Conservation (phyloP, 208 protist genomes). For the Crithidia fasciculata region DNA sequence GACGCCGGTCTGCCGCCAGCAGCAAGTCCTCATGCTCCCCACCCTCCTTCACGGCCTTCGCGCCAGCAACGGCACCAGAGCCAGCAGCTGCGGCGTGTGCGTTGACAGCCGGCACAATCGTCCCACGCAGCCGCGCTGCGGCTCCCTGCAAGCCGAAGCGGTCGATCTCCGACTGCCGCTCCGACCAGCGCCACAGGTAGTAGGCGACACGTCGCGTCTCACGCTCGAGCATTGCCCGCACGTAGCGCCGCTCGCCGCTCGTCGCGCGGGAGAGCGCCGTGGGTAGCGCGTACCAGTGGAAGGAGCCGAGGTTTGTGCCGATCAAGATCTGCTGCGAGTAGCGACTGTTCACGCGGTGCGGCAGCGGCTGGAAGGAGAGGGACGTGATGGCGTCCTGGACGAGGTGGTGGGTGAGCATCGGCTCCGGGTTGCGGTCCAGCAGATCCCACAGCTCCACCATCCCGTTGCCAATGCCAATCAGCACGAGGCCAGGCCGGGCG, state of each 20-base stretch:
- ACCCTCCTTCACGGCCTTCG: slow-evolving; percentile 4
- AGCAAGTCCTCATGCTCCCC: slow-evolving; percentile 15
- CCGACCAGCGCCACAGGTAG: slow-evolving; percentile 84
- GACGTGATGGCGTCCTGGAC: slow-evolving; percentile 91
- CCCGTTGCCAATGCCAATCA: slow-evolving; percentile 84
- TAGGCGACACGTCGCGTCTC: slow-evolving; percentile 88
- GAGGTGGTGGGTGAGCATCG: slow-evolving; percentile 85
- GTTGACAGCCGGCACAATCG: slow-evolving; percentile 14
- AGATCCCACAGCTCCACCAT: slow-evolving; percentile 92
- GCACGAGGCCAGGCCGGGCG: slow-evolving; percentile 71
- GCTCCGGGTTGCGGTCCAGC: slow-evolving; percentile 89
- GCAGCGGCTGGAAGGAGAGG: slow-evolving; percentile 86
- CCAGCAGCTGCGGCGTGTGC: not conserved
- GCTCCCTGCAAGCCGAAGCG: slow-evolving; percentile 64
- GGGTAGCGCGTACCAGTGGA: slow-evolving; percentile 90
- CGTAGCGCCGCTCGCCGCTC: slow-evolving; percentile 80
- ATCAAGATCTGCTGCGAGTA: slow-evolving; percentile 88
- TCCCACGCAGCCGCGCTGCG: slow-evolving; percentile 30
- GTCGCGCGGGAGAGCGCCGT: slow-evolving; percentile 74
- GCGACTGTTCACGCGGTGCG: slow-evolving; percentile 37
- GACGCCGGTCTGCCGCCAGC: slow-evolving; percentile 8
- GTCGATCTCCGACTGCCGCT: slow-evolving; percentile 80
- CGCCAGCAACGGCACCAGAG: not conserved
- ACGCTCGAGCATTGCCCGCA: slow-evolving; percentile 85
- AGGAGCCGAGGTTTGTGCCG: slow-evolving; percentile 84